A percentile compares a stretch with the other conserved stretches of the same genome.
Conservation (phyloP, 1,139 yeast genomes). For the Pichia inconspicua region DNA sequence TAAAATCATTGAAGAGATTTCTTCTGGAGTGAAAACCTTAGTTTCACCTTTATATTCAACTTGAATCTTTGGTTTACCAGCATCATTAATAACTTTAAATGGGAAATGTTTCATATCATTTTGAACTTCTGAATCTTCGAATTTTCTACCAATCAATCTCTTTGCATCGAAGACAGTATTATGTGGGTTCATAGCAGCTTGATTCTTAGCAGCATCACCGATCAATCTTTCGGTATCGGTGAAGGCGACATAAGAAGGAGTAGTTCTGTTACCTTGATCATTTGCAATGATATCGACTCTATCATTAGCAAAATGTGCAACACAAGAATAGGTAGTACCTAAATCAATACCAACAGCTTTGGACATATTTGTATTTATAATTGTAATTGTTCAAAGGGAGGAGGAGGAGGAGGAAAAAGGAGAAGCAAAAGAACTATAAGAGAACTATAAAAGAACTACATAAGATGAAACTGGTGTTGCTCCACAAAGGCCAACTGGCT, state of each 20-base stretch:
- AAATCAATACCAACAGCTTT: slow-evolving; percentile 99
- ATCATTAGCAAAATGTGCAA: slow-evolving; percentile 71
- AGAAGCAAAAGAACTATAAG: too few species aligned
- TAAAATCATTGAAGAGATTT: slow-evolving; percentile 89
- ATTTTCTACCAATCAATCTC: slow-evolving; percentile 94
- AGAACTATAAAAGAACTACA: too few species aligned
- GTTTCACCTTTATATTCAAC: slow-evolving; percentile 89
- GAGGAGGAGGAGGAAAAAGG: too few species aligned
- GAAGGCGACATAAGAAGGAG: slow-evolving; percentile 96
- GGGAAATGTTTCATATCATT: slow-evolving; percentile 96
- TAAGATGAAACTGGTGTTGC: background rate
- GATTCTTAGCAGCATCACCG: slow-evolving; percentile 98
- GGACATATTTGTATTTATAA: slow-evolving; percentile 45
- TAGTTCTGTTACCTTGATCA: slow-evolving; percentile 98
- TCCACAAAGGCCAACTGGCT: background rate
- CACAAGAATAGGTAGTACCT: slow-evolving; percentile 97
- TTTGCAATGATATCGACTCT: slow-evolving; percentile 91
- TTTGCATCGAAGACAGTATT: slow-evolving; percentile 96
- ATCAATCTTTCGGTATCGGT: slow-evolving; percentile 91
- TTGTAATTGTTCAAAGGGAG: too few species aligned
- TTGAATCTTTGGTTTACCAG: slow-evolving; percentile 82
- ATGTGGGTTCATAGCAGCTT: slow-evolving; percentile 91
- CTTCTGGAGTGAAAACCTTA: slow-evolving; percentile 92
- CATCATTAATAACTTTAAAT: slow-evolving; percentile 74
- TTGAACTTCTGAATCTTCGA: slow-evolving; percentile 81